Percentiles rank a stretch among this genome's conserved stretches.
Evolutionary conservation across 225 moss, liverwort and hornwort species (phyloP).

Genomic region (Neckera pumila): DNA sequence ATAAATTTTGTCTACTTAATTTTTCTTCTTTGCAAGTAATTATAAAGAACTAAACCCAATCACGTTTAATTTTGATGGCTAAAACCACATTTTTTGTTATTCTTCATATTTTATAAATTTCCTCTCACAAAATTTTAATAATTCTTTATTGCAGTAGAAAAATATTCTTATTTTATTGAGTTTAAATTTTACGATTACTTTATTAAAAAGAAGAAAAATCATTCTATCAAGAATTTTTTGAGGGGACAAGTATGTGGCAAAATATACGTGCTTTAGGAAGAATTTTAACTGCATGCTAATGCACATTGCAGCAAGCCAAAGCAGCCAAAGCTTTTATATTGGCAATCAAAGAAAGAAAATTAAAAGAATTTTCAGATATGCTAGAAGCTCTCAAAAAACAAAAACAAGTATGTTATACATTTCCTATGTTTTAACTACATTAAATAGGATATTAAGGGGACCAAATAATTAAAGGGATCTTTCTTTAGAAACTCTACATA

Average conservation of each 20-base stretch:
- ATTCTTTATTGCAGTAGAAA: neutral
- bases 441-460: no score
- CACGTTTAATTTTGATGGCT: accelerated
- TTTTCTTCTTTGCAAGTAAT: neutral
- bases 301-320: conserved; percentile 23
- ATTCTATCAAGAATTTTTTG: neutral
- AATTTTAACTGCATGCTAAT: neutral
- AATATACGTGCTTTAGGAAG: neutral
- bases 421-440: no score
- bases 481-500: no score
- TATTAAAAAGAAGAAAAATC: neutral
- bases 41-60: neutral
- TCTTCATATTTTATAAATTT: neutral
- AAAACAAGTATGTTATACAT: conserved; percentile 1
- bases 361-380: conserved; percentile 8
- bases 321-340: conserved; percentile 1
- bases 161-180: accelerated
- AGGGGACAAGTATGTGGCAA: neutral
- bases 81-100: no score
- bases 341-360: conserved; percentile 23
- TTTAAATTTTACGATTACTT: neutral
- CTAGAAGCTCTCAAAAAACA: conserved; percentile 9
- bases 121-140: accelerated
- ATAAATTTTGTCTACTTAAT: neutral
- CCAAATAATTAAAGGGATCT: no score